Conservation (phyloP, 139 green algal species). For the Picochlorum sp. region DNA sequence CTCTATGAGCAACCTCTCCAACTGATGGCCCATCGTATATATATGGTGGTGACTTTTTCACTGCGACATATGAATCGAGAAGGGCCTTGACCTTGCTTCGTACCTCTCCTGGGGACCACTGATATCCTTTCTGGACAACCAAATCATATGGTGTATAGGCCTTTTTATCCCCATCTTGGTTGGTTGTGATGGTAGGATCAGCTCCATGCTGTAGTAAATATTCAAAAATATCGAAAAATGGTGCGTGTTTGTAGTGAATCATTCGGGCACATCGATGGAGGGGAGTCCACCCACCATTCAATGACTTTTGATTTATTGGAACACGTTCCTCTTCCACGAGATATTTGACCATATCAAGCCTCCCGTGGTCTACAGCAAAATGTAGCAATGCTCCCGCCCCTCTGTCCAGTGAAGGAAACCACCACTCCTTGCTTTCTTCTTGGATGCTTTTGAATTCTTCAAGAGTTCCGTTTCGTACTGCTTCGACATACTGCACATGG, state of each 20-base stretch:
- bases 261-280: constrained; percentile 25
- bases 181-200: constrained; percentile 14
- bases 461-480: constrained; percentile 29
- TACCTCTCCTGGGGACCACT: background rate
- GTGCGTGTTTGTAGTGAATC: constrained; percentile 25
- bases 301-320: constrained; percentile 29
- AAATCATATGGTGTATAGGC: constrained; percentile 3
- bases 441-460: constrained; percentile 23
- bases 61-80: background rate
- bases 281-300: constrained; percentile 26
- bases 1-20: background rate
- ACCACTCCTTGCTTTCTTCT: constrained; percentile 20
- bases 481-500: constrained; percentile 31
- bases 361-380: constrained; percentile 32
- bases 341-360: constrained; percentile 19
- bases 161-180: background rate
- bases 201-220: constrained; percentile 31
- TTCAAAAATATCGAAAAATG: constrained; percentile 28
- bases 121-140: constrained; percentile 9
- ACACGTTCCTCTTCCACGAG: constrained; percentile 24
- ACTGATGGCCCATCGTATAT: background rate
- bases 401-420: constrained; percentile 26
- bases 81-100: background rate
- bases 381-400: constrained; percentile 32
- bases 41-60: too few species aligned